A percentile compares a stretch with the other conserved stretches of the same genome.
These are phyloP conservation scores for Trypanosoma boissoni DNA, from an alignment of 208 protist genomes.

Conservation along the genomic window DNA sequence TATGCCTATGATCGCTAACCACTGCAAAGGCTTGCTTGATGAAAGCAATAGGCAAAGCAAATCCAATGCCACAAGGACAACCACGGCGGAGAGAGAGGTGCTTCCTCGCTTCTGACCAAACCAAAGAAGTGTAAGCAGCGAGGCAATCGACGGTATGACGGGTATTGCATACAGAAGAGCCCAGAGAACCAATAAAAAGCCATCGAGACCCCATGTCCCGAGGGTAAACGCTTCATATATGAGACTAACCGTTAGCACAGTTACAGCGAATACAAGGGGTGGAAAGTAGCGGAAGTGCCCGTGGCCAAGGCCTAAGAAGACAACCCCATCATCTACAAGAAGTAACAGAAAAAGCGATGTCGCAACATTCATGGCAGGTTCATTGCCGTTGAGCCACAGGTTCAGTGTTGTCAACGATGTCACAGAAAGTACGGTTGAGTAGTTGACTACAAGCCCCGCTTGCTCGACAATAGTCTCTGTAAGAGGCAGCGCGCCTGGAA, in stretches of 20 bases:
- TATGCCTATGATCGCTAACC: slow-evolving; percentile 64
- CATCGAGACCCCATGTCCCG: not conserved
- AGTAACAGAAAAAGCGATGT: slow-evolving; percentile 65
- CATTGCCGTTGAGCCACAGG: slow-evolving; percentile 53
- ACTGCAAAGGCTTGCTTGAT: slow-evolving; percentile 48
- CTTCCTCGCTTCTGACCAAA: slow-evolving; percentile 29
- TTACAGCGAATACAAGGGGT: slow-evolving; percentile 30
- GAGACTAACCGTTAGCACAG: slow-evolving; percentile 45
- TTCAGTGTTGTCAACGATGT: slow-evolving; percentile 49
- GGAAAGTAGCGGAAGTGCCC: slow-evolving; percentile 75
- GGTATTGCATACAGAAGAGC: slow-evolving; percentile 24
- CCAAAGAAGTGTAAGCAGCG: slow-evolving; percentile 30
- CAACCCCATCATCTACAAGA: slow-evolving; percentile 56
- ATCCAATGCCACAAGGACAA: slow-evolving; percentile 42
- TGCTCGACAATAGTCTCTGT: slow-evolving; percentile 23
- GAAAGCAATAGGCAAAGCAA: slow-evolving; percentile 44
- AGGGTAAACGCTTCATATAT: slow-evolving; percentile 42
- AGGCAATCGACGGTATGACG: slow-evolving; percentile 34
- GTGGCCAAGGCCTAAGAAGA: slow-evolving; percentile 43
- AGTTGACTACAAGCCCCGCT: slow-evolving; percentile 53
- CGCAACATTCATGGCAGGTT: slow-evolving; percentile 60
- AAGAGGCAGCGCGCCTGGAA: slow-evolving; percentile 45
- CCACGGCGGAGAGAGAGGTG: slow-evolving; percentile 29
- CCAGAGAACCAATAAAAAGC: slow-evolving; percentile 16
- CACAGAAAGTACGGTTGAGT: slow-evolving; percentile 45